Base-by-base conservation (phyloP, 768 basidiomycete species). In the Lactifluus hygrophoroides region DNA sequence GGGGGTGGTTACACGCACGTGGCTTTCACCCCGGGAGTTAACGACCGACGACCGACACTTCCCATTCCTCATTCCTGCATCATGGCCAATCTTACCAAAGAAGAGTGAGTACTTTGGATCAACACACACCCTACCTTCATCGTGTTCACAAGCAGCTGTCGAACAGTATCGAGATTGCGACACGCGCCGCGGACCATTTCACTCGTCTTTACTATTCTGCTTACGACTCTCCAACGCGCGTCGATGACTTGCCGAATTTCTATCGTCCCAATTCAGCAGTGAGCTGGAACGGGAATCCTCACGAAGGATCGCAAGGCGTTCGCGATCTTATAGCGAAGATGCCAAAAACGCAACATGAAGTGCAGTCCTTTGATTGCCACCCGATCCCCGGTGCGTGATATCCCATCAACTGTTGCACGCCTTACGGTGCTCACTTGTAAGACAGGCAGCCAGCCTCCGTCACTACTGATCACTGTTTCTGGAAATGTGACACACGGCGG, bases 331-430 rank as follows among this genome's bases (percentile, higher is more conserved):
- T 90, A 23, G 72, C 79, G 63, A 81, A 80, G 52, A 90, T 90
- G 84, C 89, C 89, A 2, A 74, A 75, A 19, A 89, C 90, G 27
- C 88, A 83, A 63, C 90, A 93, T 65, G 91, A 93, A 58, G 78
- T 93, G 19, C 86, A 89, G 69, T 90, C 88, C 17, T 90, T 90
- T 63, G 91, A 93, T 68, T 93, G 91, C 65, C 90, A 93, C 69
- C 87, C 91, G 35, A 90, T 93, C 58, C 87, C 89, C 71, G 88
- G 90, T 87, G 37, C 23, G 72, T 62, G 27, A 32, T 19, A 9
- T 48, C 23, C 19, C 19, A 21, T 34, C n/a, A 27, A 25, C 48
- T 11, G 21, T 28, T 10, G 3, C 28, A 6, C 34, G 17, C 19
- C 32, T 2, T 19, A 42, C 19, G n/a, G n/a, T 9, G 13, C 52